Evolutionary conservation across 176 grass and related monocot species (phyloP), one percentile per base, ranked within the genome.

Genomic region (Carex myosuroides): DNA sequence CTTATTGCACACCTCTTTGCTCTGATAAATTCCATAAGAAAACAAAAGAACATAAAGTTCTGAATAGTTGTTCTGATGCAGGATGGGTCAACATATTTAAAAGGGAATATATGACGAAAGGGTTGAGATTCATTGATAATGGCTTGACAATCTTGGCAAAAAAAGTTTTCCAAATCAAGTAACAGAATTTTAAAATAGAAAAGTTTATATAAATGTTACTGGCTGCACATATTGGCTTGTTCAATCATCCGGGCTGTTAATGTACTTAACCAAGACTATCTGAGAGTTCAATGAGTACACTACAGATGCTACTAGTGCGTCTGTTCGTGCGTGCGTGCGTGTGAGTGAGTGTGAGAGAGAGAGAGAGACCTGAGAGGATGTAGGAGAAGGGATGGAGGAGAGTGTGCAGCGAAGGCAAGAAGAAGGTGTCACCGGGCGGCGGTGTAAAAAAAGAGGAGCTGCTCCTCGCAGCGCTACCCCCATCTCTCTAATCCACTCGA

Each of bases 301-400:
- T 48, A 72, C 39, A 72, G 8, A 42, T 18, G 17, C 67, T 50
- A 48, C 22, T 1, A 6, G 44, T 20, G 13, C 13, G 0, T 21
- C 4, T 50, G 12, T 24, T 7, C 39, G 4, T 26, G 75, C 17
- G 24, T 24, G 21, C 0, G 72, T 55, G 41, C 1, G 41, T 11
- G 46, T 1, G 24, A 30, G 10, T 60, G 12, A 5, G 54, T 20
- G 10, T 4, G 11, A 0, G 21, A 9, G n/a, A 9, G 48, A 41
- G 75, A 14, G 52, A 18, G 8, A 81, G 42, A 83, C 81, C 81
- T 69, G 81, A 83, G 81, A 52, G 42, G 62, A 83, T 44, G 29
- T 26, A 30, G 24, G 62, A 83, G 73, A 33, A 18, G 54, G 24
- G 14, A 78, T 29, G 7, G 73, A 56, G 62, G 81, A 50, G 81